Conservation (phyloP, 805 yeast species). For the Phaffomyces antillensis region DNA sequence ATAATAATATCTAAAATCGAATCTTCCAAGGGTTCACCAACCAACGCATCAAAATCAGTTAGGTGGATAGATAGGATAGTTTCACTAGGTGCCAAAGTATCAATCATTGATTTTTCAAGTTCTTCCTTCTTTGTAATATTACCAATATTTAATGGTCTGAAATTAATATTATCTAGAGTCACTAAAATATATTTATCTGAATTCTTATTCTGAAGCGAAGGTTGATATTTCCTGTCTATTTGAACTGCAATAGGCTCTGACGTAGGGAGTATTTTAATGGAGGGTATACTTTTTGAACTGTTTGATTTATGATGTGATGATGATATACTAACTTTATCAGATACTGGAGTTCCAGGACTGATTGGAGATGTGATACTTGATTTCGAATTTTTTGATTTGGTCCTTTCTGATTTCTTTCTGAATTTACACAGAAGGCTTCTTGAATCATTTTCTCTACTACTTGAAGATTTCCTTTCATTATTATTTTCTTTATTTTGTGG, state of each 20-base stretch:
- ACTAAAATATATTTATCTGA: constrained; percentile 41
- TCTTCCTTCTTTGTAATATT: constrained; percentile 24
- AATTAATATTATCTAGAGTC: constrained; percentile 56
- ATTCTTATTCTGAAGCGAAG: constrained; percentile 25
- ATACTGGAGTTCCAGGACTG: constrained; percentile 10
- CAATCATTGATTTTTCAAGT: constrained; percentile 34
- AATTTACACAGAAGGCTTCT: constrained; percentile 19
- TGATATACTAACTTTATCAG: constrained; percentile 5
- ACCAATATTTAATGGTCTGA: constrained; percentile 40
- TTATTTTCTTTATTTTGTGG: constrained; percentile 15
- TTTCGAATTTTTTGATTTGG: constrained; percentile 11
- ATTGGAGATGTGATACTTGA: constrained; percentile 10
- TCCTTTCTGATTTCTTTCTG: constrained; percentile 11
- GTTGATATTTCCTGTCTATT: constrained; percentile 33
- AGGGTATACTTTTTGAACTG: background rate
- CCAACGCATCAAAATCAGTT: constrained; percentile 59
- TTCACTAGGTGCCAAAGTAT: constrained; percentile 26
- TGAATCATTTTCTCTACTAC: constrained; percentile 10
- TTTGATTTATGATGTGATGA: constrained; percentile 1
- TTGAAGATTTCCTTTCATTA: background rate
- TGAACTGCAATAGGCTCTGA: constrained; percentile 8
- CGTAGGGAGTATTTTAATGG: background rate
- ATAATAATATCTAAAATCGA: constrained; percentile 33
- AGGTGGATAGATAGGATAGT: constrained; percentile 39
- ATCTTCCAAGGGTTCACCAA: constrained; percentile 52